phyloP scores from a whole-genome alignment of 441 rosid genomes.

The Eugenia klotzschiana region DNA sequence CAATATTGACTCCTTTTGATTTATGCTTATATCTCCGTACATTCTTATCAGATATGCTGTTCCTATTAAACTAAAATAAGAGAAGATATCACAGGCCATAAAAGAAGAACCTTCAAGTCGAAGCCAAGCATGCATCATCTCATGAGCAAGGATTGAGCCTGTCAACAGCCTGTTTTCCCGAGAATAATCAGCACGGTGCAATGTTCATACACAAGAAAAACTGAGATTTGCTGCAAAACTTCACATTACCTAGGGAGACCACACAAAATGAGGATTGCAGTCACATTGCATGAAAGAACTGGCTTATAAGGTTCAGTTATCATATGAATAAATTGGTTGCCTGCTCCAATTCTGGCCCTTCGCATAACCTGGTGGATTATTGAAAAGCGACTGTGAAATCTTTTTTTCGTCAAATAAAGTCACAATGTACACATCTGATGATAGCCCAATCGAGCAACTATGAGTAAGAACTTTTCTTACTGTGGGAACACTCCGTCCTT shows the following conservation, averaged over 20 bases:
- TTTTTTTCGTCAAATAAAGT: background rate
- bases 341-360: background rate
- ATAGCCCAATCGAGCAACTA: background rate
- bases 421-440: background rate
- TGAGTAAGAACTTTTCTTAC: background rate
- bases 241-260: background rate
- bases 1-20: background rate
- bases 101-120: background rate
- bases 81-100: background rate
- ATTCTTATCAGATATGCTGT: background rate
- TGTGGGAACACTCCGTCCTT: background rate
- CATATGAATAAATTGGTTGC: background rate
- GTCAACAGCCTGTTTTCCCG: background rate
- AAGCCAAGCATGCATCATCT: conserved; percentile 4
- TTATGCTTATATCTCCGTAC: background rate
- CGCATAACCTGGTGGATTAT: background rate
- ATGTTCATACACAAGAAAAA: background rate
- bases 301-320: background rate
- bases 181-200: background rate
- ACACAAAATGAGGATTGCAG: background rate
- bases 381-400: background rate
- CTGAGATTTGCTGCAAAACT: background rate
- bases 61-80: background rate
- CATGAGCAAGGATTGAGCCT: conserved; percentile 4
- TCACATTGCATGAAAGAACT: background rate